phyloP scores from a whole-genome alignment of 73 alveolate species.

The Blepharisma stoltei region DNA sequence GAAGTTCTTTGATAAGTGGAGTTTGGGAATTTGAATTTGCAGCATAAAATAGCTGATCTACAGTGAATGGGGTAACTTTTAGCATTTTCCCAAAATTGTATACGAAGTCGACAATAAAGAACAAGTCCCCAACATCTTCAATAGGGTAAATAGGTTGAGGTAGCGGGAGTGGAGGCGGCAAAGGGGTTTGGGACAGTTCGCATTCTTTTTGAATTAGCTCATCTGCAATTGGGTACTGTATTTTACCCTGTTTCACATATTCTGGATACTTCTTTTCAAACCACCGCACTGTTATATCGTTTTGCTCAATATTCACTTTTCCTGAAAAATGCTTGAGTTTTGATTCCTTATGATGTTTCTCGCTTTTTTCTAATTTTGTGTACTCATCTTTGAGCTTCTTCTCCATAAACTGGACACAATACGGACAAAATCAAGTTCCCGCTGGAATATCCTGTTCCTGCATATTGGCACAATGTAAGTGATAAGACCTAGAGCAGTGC shows the following conservation, averaged over 20 bases:
- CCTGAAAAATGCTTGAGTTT: background rate
- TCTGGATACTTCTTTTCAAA: background rate
- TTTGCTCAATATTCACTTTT: background rate
- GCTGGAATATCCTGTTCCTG: background rate
- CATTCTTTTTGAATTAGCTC: background rate
- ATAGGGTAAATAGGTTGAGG: background rate
- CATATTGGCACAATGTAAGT: background rate
- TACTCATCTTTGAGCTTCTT: background rate
- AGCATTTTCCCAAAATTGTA: background rate
- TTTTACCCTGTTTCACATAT: slow-evolving; percentile 1
- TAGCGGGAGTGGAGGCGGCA: background rate
- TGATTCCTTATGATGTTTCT: background rate
- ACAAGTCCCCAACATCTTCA: background rate
- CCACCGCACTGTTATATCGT: background rate
- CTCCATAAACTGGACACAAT: background rate
- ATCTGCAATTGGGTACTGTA: background rate
- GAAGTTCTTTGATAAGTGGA: background rate
- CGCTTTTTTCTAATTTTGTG: background rate
- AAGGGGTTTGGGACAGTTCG: background rate
- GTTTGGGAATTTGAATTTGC: background rate
- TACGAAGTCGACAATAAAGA: background rate
- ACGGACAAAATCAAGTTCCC: background rate
- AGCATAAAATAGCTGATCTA: background rate
- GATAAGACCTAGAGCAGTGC: background rate
- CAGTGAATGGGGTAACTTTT: background rate